phyloP scores from a whole-genome alignment of 2,329 filamentous ascomycete species.

The Chaetomium strumarium region DNA sequence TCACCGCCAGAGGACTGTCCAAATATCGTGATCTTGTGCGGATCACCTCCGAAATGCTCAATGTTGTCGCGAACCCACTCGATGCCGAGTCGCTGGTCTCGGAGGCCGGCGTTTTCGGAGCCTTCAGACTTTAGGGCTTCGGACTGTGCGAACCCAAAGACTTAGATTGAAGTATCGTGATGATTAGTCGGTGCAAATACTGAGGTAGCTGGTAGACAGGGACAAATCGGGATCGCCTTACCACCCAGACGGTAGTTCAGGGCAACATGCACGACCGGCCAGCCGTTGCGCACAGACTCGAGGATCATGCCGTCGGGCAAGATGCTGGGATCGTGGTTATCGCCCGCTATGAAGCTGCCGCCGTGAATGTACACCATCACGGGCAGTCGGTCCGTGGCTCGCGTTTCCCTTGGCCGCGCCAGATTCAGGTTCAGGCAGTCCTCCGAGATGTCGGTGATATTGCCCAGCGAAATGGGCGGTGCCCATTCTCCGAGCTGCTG shows the following conservation, averaged over 20 bases:
- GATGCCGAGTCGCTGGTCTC: constrained; percentile 22
- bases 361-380: constrained; percentile 6
- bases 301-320: constrained; percentile 1
- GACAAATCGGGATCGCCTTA: no score
- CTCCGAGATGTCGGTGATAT: constrained; percentile 1
- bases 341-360: background rate
- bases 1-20: constrained; percentile 2
- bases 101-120: constrained; percentile 27
- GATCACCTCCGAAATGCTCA: constrained; percentile 26
- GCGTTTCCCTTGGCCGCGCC: background rate
- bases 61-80: constrained; percentile 30
- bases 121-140: constrained; percentile 25
- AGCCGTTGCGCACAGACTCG: constrained; percentile 1
- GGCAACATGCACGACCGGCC: background rate
- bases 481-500: background rate
- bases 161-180: constrained; percentile 5
- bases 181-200: no score
- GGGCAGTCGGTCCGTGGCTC: background rate
- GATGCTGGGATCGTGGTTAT: constrained; percentile 4
- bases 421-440: constrained; percentile 5
- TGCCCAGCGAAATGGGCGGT: background rate
- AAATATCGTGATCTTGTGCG: constrained; percentile 17
- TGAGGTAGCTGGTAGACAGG: no score
- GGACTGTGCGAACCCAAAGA: constrained; percentile 30
- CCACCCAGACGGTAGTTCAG: constrained; percentile 16